Evolutionary conservation across 257 asterid species (phyloP), one percentile per base, ranked within the genome.

Genomic region (Lycium ferocissimum): DNA sequence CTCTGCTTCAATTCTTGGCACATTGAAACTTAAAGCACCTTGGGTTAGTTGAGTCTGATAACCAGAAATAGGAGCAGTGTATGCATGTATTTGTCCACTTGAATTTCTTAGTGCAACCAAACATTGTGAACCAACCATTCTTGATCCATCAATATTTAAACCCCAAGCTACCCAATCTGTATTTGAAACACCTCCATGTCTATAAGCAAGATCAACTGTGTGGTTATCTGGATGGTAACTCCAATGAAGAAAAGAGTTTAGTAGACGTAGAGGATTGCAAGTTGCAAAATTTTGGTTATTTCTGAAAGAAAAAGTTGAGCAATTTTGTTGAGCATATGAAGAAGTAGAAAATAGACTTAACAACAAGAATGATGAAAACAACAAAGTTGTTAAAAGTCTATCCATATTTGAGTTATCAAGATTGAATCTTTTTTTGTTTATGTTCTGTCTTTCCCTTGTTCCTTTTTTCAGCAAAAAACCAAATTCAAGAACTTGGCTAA

Each of bases 131-230:
- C 95, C 95, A 0, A 43, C 0, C 99, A 95, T 95, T 15, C 66
- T 67, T 2, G 54, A 2, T 4, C 89, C 83, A 5, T 14, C 49
- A 9, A 89, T 92, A 61, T 95, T 95, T 6, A 95, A 90, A 0
- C 94, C 89, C 96, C 97, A 95, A 0, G 87, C 97, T 0, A 92
- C 92, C 97, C 98, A 95, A 62, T 87, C 82, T 35, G 93, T 70
- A 20, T 86, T 0, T 40, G 87, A 53, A 43, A 90, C 85, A 0
- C 87, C 89, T 1, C 89, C 71, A 87, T 91, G 97, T 37, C 97
- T 85, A 86, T 89, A 94, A 2, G 98, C 98, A 18, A 94, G 82
- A 37, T 94, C 94, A 11, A 89, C 88, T 0, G 93, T 86, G 85
- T 89, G 83, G 85, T 92, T 93, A 18, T 83, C 15, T 26, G 33